phyloP scores from a whole-genome alignment of 441 rosid genomes.

The Flueggea neowawraea region DNA sequence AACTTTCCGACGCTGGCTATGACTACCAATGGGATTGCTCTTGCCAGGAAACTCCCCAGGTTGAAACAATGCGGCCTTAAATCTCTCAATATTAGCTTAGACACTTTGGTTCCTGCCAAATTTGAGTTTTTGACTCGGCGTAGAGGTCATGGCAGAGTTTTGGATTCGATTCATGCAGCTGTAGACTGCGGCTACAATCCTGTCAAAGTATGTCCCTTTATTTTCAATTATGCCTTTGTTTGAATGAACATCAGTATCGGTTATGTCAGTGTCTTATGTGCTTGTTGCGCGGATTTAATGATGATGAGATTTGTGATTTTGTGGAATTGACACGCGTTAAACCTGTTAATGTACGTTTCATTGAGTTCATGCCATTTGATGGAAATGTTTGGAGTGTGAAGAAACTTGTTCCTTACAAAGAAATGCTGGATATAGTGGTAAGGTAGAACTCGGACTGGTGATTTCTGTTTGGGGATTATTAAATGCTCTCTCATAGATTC shows the following conservation, averaged over 20 bases:
- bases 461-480: constrained; percentile 13
- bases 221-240: neutral
- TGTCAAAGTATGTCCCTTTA: constrained; percentile 53
- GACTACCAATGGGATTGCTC: constrained; percentile 86
- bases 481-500: constrained; percentile 8
- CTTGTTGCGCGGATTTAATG: constrained; percentile 54
- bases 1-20: constrained; percentile 68
- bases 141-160: constrained; percentile 76
- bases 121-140: constrained; percentile 89
- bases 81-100: constrained; percentile 75
- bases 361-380: constrained; percentile 98
- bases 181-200: constrained; percentile 75
- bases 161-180: constrained; percentile 80
- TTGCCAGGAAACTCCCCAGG: constrained; percentile 75
- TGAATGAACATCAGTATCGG: neutral
- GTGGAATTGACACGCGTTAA: constrained; percentile 72
- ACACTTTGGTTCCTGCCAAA: constrained; percentile 81
- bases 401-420: constrained; percentile 78
- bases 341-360: constrained; percentile 85
- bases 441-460: constrained; percentile 50
- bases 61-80: constrained; percentile 75
- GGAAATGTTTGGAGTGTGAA: constrained; percentile 94
- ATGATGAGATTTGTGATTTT: constrained; percentile 93
- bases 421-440: constrained; percentile 93
- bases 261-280: neutral